phyloP scores from a whole-genome alignment of 768 basidiomycete species.

The Lentinula sp. region DNA sequence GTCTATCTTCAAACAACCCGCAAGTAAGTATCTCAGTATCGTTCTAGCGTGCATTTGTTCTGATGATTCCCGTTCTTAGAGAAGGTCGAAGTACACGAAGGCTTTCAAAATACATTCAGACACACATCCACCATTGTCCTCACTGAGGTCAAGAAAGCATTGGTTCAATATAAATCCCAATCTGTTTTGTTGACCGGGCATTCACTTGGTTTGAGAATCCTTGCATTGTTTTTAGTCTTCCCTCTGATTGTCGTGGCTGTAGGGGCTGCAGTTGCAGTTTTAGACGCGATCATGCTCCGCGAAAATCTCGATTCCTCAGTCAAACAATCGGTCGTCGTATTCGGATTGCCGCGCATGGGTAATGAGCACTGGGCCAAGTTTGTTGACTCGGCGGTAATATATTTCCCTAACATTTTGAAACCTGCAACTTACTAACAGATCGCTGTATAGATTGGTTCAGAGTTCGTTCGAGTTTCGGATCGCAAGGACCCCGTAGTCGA shows the following conservation, averaged over 20 bases:
- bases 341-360: not conserved
- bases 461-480: not conserved
- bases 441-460: not conserved
- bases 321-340: not conserved
- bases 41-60: not conserved
- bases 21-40: not conserved
- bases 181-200: not conserved
- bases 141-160: not conserved
- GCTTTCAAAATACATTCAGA: not conserved
- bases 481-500: not conserved
- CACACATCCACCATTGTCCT: not conserved
- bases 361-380: conserved; percentile 9
- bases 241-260: not conserved
- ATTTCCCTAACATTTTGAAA: not conserved
- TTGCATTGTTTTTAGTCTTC: not conserved
- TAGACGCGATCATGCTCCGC: not conserved
- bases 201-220: not conserved
- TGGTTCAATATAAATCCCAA: not conserved
- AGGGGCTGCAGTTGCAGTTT: not conserved
- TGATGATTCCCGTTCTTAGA: not conserved
- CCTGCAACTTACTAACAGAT: not conserved
- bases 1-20: not conserved
- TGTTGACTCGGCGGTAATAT: conserved; percentile 8
- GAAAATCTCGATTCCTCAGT: not conserved
- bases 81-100: not conserved